Evolutionary conservation across 2,329 filamentous ascomycete genomes (phyloP), one percentile per base, ranked within the genome.

Genomic region (Verruconis gallopava): DNA sequence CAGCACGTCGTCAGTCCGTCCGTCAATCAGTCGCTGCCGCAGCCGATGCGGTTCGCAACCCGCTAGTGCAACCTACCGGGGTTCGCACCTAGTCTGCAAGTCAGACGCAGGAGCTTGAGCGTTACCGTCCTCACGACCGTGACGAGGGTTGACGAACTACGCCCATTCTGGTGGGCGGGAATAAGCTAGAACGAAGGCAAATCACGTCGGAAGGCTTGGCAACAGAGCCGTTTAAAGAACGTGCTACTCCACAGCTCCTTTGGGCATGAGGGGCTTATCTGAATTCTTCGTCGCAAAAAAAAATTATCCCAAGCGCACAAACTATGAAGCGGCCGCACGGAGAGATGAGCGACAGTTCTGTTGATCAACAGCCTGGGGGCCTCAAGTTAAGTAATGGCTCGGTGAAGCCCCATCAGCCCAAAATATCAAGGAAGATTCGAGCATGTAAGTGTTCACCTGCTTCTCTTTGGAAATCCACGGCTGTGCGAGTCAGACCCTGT

Each of bases 401-500:
- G 2, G 9, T 28, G 14, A 44, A 36, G 28, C n/a, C 30, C 25
- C 40, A 45, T 19, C 44, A 45, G 21, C 44, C 39, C 9, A 43
- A 43, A 21, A 45, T 44, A 34, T 45, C 40, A n/a, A 20, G 44
- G 21, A 45, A 45, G 30, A 45, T 45, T 21, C 43, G 43, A 12
- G 43, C 43, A 3, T 45, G 43, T 45, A 39, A 45, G 43, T 45
- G 17, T 18, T 20, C 12, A n/a, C 14, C 38, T 17, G 20, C 13
- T 5, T 38, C 15, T 3, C 15, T n/a, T 38, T 13, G 11, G 19
- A 21, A n/a, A 15, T 17, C 14, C 14, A 9, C 19, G 18, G n/a
- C 21, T 9, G 18, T 20, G 11, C 19, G 3, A 18, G 35, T 22
- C 2, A 15, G 12, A n/a, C n/a, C n/a, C n/a, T n/a, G n/a, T n/a